These are phyloP conservation scores for Oenanthe javanica DNA, from an alignment of 140 eudicot genomes.

Conservation along the genomic window DNA sequence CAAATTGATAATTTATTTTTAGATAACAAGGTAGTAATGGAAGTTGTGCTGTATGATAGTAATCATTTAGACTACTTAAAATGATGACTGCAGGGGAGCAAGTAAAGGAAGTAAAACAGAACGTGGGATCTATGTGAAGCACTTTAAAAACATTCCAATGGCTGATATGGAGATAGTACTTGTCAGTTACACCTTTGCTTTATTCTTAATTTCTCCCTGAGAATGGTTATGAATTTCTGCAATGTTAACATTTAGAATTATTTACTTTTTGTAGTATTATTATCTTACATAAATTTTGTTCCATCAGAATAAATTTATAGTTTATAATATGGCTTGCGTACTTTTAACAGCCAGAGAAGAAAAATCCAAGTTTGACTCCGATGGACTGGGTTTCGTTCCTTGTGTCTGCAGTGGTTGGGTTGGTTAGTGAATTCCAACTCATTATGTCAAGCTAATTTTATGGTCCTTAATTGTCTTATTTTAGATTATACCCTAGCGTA, in stretches of 20 bases:
- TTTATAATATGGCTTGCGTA: neutral
- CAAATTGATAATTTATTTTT: neutral
- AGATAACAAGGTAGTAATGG: neutral
- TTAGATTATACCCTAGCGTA: neutral
- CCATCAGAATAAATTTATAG: neutral
- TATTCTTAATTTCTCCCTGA: neutral
- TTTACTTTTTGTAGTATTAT: conserved; percentile 3
- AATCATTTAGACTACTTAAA: neutral
- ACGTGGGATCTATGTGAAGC: conserved; percentile 85
- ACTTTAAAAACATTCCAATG: conserved; percentile 94
- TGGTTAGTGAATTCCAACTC: conserved; percentile 46
- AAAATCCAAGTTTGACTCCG: conserved; percentile 92
- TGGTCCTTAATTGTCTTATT: neutral
- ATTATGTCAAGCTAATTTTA: neutral
- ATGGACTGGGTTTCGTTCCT: conserved; percentile 98
- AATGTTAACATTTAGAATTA: neutral
- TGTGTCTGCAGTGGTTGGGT: conserved; percentile 80
- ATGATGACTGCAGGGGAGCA: conserved; percentile 48
- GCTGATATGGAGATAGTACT: conserved; percentile 97
- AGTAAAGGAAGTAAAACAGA: conserved; percentile 43
- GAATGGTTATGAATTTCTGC: neutral
- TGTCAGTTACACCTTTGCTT: conserved; percentile 32
- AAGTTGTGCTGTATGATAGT: neutral
- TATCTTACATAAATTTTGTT: neutral
- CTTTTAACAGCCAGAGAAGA: conserved; percentile 83